Conservation (phyloP, 306 rosid genomes). For the Sesbania bispinosa region DNA sequence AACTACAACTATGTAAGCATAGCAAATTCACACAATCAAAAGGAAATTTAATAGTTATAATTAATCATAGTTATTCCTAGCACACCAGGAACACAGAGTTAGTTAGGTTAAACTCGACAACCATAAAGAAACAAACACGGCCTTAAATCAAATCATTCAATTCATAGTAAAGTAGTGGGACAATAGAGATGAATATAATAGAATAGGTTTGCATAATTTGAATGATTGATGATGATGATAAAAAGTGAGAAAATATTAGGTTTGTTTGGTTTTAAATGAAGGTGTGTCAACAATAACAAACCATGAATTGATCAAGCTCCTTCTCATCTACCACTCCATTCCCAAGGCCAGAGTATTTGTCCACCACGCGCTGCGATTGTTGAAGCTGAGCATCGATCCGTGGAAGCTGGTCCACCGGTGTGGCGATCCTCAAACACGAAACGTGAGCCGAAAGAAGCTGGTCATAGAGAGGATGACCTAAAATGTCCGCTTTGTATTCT, state of each 20-base stretch:
- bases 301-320: constrained; percentile 79
- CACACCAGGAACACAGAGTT: neutral
- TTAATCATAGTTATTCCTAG: neutral
- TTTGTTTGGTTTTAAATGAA: neutral
- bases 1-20: neutral
- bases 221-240: neutral
- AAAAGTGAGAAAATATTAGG: neutral
- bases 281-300: neutral
- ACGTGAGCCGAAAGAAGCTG: constrained; percentile 79
- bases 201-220: neutral
- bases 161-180: neutral
- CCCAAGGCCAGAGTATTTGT: constrained; percentile 52
- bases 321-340: constrained; percentile 48
- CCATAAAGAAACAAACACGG: neutral
- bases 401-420: constrained; percentile 83
- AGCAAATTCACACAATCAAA: neutral
- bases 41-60: neutral
- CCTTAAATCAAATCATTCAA: neutral
- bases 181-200: neutral
- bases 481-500: constrained; percentile 57
- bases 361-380: constrained; percentile 61
- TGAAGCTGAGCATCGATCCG: constrained; percentile 69
- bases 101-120: neutral
- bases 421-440: constrained; percentile 78
- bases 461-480: constrained; percentile 75